Conservation (phyloP, 441 rosid species). For the Sinapis alba region DNA sequence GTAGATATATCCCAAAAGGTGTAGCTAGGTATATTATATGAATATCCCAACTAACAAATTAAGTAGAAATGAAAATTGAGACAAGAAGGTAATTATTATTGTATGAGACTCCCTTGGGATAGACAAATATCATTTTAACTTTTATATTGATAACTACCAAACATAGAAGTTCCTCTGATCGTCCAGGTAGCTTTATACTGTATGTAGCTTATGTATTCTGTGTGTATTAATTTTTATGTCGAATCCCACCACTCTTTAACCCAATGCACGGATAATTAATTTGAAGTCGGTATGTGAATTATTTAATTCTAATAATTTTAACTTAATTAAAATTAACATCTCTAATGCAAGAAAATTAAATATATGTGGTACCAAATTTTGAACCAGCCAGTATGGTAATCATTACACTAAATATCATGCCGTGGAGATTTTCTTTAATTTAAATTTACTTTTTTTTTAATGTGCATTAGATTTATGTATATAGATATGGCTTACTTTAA, state of each 20-base stretch:
- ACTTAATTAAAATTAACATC: not conserved
- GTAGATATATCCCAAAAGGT: not conserved
- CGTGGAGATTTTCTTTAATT: not conserved
- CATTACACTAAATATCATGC: not conserved
- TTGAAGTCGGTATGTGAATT: not conserved
- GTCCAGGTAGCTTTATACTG: constrained; percentile 2
- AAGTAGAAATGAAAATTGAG: constrained; percentile 19
- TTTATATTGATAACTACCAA: not conserved
- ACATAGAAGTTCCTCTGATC: constrained; percentile 6
- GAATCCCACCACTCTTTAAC: not conserved
- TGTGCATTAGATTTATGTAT: not conserved
- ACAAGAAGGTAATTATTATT: not conserved
- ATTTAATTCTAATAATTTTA: not conserved
- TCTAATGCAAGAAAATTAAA: not conserved
- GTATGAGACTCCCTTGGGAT: not conserved
- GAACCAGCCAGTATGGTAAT: not conserved
- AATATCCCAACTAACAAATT: constrained; percentile 37
- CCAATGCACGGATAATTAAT: not conserved
- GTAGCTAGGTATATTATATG: not conserved
- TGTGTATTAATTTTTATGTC: not conserved
- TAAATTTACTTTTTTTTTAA: not conserved
- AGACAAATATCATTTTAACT: not conserved
- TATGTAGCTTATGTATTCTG: not conserved
- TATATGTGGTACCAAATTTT: not conserved
- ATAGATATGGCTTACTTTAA: not conserved